These are phyloP conservation scores for Meyerozyma athensensis DNA, from an alignment of 1,139 yeast genomes.

Conservation along the genomic window DNA sequence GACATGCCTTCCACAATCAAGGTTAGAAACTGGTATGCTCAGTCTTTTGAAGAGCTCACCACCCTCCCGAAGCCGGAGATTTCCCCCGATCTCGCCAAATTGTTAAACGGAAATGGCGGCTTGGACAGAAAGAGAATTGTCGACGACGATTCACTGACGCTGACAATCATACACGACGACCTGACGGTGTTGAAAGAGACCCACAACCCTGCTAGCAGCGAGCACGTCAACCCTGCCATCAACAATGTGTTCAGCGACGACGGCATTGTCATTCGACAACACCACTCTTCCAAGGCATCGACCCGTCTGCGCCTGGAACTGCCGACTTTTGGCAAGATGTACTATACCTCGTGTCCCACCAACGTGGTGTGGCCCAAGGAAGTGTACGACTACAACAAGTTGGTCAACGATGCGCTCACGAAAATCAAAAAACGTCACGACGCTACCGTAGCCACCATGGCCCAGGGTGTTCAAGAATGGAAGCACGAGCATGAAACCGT, in stretches of 20 bases:
- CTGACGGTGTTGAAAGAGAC: slow-evolving; percentile 17
- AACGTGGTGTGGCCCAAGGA: slow-evolving; percentile 66
- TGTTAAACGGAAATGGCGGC: slow-evolving; percentile 21
- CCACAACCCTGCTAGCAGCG: slow-evolving; percentile 28
- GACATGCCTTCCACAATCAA: slow-evolving; percentile 70
- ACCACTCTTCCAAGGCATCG: slow-evolving; percentile 5
- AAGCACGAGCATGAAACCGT: slow-evolving; percentile 50
- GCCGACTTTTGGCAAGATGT: slow-evolving; percentile 49
- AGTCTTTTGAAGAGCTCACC: slow-evolving; percentile 79
- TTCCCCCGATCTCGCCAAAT: slow-evolving; percentile 31
- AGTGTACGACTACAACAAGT: slow-evolving; percentile 65
- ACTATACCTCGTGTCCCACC: slow-evolving; percentile 55
- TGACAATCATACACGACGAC: slow-evolving; percentile 13
- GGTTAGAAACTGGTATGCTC: slow-evolving; percentile 89
- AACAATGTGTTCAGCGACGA: slow-evolving; percentile 48
- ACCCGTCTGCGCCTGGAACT: slow-evolving; percentile 18
- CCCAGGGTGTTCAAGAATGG: slow-evolving; percentile 92
- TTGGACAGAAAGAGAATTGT: slow-evolving; percentile 1
- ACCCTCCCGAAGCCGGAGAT: slow-evolving; percentile 48
- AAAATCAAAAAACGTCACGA: slow-evolving; percentile 82
- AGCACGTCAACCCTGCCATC: slow-evolving; percentile 35
- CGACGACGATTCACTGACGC: slow-evolving; percentile 7
- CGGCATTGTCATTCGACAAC: slow-evolving; percentile 43
- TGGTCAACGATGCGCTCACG: slow-evolving; percentile 61
- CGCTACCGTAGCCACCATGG: slow-evolving; percentile 90